These are phyloP conservation scores for Colletotrichum sp. DNA, from an alignment of 2,329 filamentous ascomycete genomes.

Conservation along the genomic window DNA sequence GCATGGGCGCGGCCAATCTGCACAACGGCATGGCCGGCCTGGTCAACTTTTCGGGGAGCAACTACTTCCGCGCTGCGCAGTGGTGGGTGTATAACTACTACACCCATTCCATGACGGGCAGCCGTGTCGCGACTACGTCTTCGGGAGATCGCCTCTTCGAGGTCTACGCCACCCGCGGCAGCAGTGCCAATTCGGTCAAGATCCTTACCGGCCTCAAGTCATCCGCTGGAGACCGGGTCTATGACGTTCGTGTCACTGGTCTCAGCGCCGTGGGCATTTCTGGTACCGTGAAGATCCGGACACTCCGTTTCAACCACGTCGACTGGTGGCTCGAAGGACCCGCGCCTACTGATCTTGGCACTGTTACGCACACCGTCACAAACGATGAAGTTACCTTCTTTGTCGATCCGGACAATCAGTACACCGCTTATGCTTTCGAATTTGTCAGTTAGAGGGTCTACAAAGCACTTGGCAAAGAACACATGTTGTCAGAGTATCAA, in stretches of 20 bases:
- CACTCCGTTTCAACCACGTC: not conserved
- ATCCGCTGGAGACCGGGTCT: not conserved
- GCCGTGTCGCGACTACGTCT: not conserved
- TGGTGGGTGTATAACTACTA: not conserved
- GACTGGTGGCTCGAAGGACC: not conserved
- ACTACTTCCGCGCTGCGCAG: not conserved
- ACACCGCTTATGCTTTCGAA: not conserved
- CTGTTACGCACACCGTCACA: not conserved
- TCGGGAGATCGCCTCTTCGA: not conserved
- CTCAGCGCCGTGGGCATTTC: not conserved
- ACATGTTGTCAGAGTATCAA: not conserved
- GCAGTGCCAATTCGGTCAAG: not conserved
- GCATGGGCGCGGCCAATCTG: not conserved
- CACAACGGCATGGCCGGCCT: not conserved
- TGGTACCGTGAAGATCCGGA: not conserved
- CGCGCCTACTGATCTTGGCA: not conserved
- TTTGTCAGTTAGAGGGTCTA: not conserved
- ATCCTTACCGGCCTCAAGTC: not conserved
- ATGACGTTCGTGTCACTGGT: not conserved
- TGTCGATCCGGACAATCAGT: not conserved
- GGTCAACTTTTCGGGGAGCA: not conserved
- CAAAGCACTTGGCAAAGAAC: fast-evolving
- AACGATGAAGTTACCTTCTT: not conserved
- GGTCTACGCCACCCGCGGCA: not conserved
- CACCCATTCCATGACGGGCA: not conserved